Evolutionary conservation across 768 basidiomycete genomes (phyloP).

Genomic region (Tylopilus sp.): DNA sequence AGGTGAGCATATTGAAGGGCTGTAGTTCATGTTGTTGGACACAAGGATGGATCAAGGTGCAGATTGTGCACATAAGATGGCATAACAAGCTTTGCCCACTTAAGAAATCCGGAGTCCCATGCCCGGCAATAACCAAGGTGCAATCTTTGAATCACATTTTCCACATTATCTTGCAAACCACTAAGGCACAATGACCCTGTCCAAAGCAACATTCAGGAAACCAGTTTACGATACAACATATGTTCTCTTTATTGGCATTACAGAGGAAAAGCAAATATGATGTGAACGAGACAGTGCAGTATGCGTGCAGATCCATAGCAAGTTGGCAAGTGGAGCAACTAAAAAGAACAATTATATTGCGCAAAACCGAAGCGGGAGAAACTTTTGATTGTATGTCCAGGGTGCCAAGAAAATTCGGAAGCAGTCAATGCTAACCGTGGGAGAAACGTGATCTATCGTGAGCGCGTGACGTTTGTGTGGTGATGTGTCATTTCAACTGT

Average conservation of each 20-base stretch:
- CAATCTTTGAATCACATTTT: no score
- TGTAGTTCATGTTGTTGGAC: no score
- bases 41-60: no score
- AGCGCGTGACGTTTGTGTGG: no score
- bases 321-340: conserved; percentile 15
- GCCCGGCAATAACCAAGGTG: no score
- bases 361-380: conserved; percentile 14
- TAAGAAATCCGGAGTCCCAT: no score
- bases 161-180: no score
- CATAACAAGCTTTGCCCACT: no score
- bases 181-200: neutral
- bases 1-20: no score
- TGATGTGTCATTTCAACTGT: no score
- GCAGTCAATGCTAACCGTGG: conserved; percentile 27
- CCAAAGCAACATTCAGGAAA: conserved; percentile 7
- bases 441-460: conserved; percentile 17
- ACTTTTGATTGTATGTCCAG: conserved; percentile 14
- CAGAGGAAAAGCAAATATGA: conserved; percentile 17
- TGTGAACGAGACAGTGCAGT: conserved; percentile 16
- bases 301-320: conserved; percentile 32
- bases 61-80: no score
- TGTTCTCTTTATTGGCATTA: conserved; percentile 21
- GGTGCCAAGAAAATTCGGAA: conserved; percentile 24
- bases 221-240: conserved; percentile 29
- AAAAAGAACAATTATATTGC: conserved; percentile 9